Base-by-base conservation (phyloP, 2,329 filamentous ascomycete genomes). In the Diplocarpon rosae region DNA sequence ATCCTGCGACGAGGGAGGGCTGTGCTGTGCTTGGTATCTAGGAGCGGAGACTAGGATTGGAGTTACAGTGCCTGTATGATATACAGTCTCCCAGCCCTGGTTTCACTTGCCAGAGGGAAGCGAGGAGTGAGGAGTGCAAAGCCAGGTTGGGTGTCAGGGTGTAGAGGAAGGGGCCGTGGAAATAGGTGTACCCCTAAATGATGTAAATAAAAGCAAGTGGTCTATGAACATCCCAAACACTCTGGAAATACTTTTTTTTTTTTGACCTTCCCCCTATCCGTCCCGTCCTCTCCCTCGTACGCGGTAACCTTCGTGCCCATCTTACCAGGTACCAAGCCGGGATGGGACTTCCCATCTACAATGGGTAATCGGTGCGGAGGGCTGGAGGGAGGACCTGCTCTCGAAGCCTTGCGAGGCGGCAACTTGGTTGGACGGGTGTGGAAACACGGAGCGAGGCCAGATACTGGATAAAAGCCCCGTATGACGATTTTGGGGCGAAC, bases 381-480 rank as follows among this genome's bases (percentile, higher is more conserved):
- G 69, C 71, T 27, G 73, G 75, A 27, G 73, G 72, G 28, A 75
- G 64, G 47, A 74, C 74, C 55, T 76, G 73, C 59, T 76, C 71
- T 76, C 71, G 58, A 75, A 76, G 32, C 73, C 73, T 54, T 74
- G 68, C 48, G 69, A 66, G 17, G 60, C 69, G 35, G 78, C 78
- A 1, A 81, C 71, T 56, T 77, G 71, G 71, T 62, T 84, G 80
- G 56, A 84, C 83, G 50, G 75, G 78, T 65, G 83, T 83, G 63
- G 63, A 84, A 84, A 62, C 84, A 84, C 67, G 78, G 52, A 45
- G 27, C n/a, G 24, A 37, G 24, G 45, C 43, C 37, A 43, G 15
- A 7, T 20, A 29, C 20, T 24, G 7, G 20, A 24, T 4, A 24
- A 24, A 4, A 7, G 30, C 3, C 17, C 20, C 30, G 31, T 14